Base-by-base conservation (phyloP, 805 yeast genomes). In the Ogataea methanolica region DNA sequence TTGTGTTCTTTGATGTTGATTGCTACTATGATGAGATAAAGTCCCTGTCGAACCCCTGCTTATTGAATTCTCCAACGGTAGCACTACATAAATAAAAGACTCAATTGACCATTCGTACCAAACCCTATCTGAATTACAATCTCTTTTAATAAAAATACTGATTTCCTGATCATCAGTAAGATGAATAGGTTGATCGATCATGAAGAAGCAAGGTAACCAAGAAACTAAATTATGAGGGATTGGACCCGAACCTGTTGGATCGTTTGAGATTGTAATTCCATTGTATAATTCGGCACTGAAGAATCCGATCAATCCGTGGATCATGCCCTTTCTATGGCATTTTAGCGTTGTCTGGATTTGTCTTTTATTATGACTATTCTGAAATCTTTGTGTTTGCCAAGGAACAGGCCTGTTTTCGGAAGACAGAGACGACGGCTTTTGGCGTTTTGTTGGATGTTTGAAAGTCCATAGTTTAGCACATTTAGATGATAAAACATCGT, bases 301-400 rank as follows among this genome's bases (percentile, higher is more conserved):
- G 58, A 72, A 82, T 0, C 97, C 97, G 4, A 80, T 69, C 34
- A 90, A 62, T 0, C 92, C 96, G 61, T 88, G 91, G 3, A 88
- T 62, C 17, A 74, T 75, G 2, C 85, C 78, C 45, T 76, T 72
- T 33, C 74, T 65, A 15, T 72, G 69, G 6, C 78, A 69, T 42
- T 69, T 68, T 50, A 83, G 75, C 0, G 58, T 48, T 9, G 55
- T 39, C 36, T 60, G 61, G 3, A 44, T 46, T 43, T 56, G 58
- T 34, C 66, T 48, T 41, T 54, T 58, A 36, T 56, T 57, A 29
- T 59, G 59, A 35, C 45, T 52, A 33, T 62, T 58, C 7, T 33
- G 37, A 9, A 15, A 21, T 11, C 17, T 42, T 17, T 38, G 22
- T 29, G 35, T 15, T 16, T 39, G 39, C 26, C 23, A 19, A 6